Evolutionary conservation across 2,329 filamentous ascomycete species (phyloP).

Genomic region (Ophiosphaerella herpotricha): DNA sequence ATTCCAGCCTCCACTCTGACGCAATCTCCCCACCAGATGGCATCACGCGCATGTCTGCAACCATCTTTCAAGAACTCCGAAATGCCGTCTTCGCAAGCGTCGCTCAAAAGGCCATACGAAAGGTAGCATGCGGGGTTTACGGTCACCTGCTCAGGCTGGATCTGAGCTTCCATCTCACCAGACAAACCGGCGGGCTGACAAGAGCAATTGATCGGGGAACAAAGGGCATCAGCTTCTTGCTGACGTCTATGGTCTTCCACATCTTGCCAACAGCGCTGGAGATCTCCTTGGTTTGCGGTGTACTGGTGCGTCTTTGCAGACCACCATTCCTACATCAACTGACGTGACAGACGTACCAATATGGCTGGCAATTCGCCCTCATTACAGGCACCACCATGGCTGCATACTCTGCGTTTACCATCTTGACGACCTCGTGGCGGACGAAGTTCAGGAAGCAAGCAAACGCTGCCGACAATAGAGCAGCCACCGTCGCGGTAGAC

Average conservation of each 20-base stretch:
- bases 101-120: slow-evolving; percentile 92
- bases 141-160: slow-evolving; percentile 86
- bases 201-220: slow-evolving; percentile 95
- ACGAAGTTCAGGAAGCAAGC: slow-evolving; percentile 95
- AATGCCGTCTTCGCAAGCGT: slow-evolving; percentile 98
- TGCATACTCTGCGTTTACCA: slow-evolving; percentile 94
- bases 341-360: slow-evolving; percentile 76
- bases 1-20: slow-evolving; percentile 15
- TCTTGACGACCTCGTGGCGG: slow-evolving; percentile 93
- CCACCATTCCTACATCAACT: slow-evolving; percentile 3
- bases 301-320: slow-evolving; percentile 60
- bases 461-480: slow-evolving; percentile 94
- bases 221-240: slow-evolving; percentile 95
- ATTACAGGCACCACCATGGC: slow-evolving; percentile 92
- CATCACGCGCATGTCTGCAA: slow-evolving; percentile 82
- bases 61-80: slow-evolving; percentile 87
- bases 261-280: slow-evolving; percentile 91
- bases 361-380: slow-evolving; percentile 86
- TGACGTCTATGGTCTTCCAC: slow-evolving; percentile 99
- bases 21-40: slow-evolving; percentile 62
- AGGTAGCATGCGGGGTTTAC: slow-evolving; percentile 90
- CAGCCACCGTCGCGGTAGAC: slow-evolving; percentile 93
- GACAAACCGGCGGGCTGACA: slow-evolving; percentile 93
- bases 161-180: slow-evolving; percentile 88
- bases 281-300: slow-evolving; percentile 93